Evolutionary conservation across 192 early-diverging fungal species (phyloP).

Genomic region (Thoreauomyces humboldtii): DNA sequence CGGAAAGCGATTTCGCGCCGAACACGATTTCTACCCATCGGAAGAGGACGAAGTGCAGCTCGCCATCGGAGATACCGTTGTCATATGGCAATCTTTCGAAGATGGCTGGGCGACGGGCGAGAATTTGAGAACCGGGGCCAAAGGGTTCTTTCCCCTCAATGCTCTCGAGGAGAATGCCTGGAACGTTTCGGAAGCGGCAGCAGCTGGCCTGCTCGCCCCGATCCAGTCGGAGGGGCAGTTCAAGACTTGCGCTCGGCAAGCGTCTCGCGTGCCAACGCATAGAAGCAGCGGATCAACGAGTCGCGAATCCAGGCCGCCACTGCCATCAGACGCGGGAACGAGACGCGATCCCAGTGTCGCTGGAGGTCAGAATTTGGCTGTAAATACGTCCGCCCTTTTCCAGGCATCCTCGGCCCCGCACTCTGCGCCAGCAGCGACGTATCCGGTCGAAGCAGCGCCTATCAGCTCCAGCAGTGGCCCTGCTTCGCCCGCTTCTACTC

Average conservation of each 20-base stretch:
- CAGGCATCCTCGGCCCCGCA: too few relatives aligned
- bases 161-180: constrained; percentile 13
- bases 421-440: too few relatives aligned
- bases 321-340: neutral
- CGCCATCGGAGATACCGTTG: constrained; percentile 18
- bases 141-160: constrained; percentile 30
- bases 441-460: too few relatives aligned
- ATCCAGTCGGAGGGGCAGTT: constrained; percentile 4
- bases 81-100: constrained; percentile 27
- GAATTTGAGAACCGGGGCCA: constrained; percentile 7
- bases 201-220: constrained; percentile 11
- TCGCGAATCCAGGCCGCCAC: neutral
- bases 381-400: too few relatives aligned
- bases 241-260: neutral
- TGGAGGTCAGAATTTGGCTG: neutral
- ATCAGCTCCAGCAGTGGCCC: too few relatives aligned
- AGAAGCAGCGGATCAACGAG: neutral
- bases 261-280: neutral
- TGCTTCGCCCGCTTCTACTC: too few relatives aligned
- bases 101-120: constrained; percentile 32
- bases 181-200: constrained; percentile 7
- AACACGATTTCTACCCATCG: constrained; percentile 7
- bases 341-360: neutral
- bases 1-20: constrained; percentile 13
- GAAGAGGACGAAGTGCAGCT: constrained; percentile 25